A percentile compares a stretch with the other conserved stretches of the same genome.
phyloP scores from a whole-genome alignment of 2,329 filamentous ascomycete genomes.

The Nemania sp. region DNA sequence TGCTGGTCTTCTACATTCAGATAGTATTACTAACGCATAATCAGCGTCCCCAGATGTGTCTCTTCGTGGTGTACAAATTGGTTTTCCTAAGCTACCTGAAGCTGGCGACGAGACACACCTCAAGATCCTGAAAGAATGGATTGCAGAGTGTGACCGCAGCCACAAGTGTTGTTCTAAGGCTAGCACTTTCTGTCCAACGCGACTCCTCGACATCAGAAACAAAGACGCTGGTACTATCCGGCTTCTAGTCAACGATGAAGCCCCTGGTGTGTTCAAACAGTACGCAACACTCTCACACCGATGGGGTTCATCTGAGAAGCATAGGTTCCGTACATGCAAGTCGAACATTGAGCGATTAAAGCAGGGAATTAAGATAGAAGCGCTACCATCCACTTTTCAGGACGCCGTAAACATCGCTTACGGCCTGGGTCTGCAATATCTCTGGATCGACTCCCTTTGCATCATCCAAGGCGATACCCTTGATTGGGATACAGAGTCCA shows the following conservation, averaged over 20 bases:
- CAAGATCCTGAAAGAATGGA: slow-evolving; percentile 2
- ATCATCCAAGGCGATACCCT: background rate
- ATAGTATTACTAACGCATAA: background rate
- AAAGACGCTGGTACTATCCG: background rate
- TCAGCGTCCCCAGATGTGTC: background rate
- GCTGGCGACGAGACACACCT: background rate
- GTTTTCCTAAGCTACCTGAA: background rate
- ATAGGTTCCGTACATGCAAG: slow-evolving; percentile 1
- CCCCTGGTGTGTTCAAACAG: background rate
- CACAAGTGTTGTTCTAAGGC: background rate
- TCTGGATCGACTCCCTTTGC: slow-evolving; percentile 6
- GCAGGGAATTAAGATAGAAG: background rate
- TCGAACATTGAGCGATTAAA: background rate
- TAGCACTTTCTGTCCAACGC: slow-evolving; percentile 1
- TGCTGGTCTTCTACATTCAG: background rate
- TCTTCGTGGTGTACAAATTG: slow-evolving; percentile 2
- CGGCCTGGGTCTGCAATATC: background rate
- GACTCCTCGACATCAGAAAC: slow-evolving; percentile 3
- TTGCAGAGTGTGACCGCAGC: slow-evolving; percentile 2
- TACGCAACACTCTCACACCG: background rate
- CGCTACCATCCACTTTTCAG: slow-evolving; percentile 1
- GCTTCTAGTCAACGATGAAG: background rate
- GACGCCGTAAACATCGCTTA: slow-evolving; percentile 1
- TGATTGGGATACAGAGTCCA: slow-evolving; percentile 7
- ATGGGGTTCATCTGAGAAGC: background rate